Evolutionary conservation across 257 asterid genomes (phyloP).

Genomic region (Nicotiana otophora): DNA sequence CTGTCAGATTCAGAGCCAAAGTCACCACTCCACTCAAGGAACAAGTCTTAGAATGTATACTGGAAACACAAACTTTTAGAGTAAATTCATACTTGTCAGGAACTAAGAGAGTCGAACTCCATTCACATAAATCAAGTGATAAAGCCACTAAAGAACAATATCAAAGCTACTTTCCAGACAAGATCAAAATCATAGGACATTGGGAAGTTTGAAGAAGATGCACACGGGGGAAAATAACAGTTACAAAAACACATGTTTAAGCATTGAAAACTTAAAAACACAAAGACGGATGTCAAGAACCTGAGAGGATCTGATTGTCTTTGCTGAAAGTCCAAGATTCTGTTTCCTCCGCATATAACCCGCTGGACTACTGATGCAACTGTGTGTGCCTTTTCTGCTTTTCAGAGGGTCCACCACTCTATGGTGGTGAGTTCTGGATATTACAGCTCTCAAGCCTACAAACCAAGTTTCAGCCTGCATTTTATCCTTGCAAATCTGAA

Average conservation of each 20-base stretch:
- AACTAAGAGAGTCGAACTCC: not conserved
- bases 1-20: not conserved
- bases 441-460: constrained; percentile 35
- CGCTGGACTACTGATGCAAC: constrained; percentile 49
- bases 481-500: constrained; percentile 48
- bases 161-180: not conserved
- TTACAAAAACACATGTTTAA: not conserved
- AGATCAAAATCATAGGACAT: not conserved
- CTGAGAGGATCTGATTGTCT: constrained; percentile 26
- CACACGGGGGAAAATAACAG: not conserved
- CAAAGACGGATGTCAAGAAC: constrained; percentile 7
- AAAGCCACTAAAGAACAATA: not conserved
- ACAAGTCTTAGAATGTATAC: not conserved
- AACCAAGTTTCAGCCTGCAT: constrained; percentile 48
- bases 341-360: constrained; percentile 46
- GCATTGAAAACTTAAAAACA: not conserved
- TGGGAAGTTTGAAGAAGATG: not conserved
- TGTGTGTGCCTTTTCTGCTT: constrained; percentile 37
- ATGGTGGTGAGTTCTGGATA: constrained; percentile 30
- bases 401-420: constrained; percentile 17
- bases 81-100: not conserved
- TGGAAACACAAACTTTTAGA: not conserved
- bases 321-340: constrained; percentile 29
- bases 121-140: not conserved
- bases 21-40: not conserved